Evolutionary conservation across 805 yeast genomes (phyloP).

Genomic region (Ogataea chonburiensis): DNA sequence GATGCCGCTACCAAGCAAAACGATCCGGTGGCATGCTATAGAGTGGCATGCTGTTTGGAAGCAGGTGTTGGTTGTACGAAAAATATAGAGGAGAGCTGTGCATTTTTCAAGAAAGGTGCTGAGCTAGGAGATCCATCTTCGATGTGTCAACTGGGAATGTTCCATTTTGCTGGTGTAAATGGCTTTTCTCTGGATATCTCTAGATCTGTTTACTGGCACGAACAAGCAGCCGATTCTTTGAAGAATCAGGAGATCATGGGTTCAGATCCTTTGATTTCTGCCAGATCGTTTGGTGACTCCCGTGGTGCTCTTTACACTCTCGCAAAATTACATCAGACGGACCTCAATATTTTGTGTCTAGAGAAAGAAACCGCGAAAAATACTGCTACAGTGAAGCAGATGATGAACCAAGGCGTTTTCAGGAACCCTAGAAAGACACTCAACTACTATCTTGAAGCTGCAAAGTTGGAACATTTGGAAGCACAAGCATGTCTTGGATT

Average conservation of each 20-base stretch:
- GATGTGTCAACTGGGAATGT: constrained; percentile 73
- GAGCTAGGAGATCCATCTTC: constrained; percentile 59
- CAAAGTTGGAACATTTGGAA: constrained; percentile 57
- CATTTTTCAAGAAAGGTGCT: constrained; percentile 61
- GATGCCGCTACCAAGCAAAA: constrained; percentile 54
- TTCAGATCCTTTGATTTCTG: constrained; percentile 34
- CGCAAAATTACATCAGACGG: constrained; percentile 38
- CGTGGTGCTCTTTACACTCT: constrained; percentile 36
- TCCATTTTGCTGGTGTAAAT: constrained; percentile 45
- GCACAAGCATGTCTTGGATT: constrained; percentile 72
- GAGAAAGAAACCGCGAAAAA: constrained; percentile 31
- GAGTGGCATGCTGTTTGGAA: constrained; percentile 71
- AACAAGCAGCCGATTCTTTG: constrained; percentile 28
- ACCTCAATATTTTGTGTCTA: constrained; percentile 30
- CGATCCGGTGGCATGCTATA: constrained; percentile 60
- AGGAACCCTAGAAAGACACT: constrained; percentile 44
- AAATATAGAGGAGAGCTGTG: constrained; percentile 46
- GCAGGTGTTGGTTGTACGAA: constrained; percentile 54
- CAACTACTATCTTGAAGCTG: constrained; percentile 56
- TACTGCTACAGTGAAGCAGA: constrained; percentile 34
- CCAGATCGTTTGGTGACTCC: constrained; percentile 35
- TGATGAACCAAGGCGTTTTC: constrained; percentile 32
- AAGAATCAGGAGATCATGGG: constrained; percentile 29
- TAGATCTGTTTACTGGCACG: constrained; percentile 31
- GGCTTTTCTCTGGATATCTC: constrained; percentile 30